Base-by-base conservation (phyloP, 2,329 filamentous ascomycete genomes). In the Aciculosporium take region DNA sequence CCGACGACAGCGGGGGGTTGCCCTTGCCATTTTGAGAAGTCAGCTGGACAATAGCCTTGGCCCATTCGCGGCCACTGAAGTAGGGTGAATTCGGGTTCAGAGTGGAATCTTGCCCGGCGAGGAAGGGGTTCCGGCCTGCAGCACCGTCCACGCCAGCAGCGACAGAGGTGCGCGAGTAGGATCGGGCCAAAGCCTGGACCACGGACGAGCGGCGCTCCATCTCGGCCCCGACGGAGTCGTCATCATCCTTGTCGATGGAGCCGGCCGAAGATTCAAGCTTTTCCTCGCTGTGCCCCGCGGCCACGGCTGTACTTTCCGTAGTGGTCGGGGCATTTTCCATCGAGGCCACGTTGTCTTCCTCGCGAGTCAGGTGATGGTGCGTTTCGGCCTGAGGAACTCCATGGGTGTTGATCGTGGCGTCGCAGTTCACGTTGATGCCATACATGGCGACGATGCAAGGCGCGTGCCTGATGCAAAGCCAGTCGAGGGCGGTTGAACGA, bases 51-150 rank as follows among this genome's bases (percentile, higher is more conserved):
- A 81, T 56, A 27, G 73, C 64, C 61, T 72, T 76, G 44, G 73
- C 72, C 79, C 79, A 82, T 33, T 67, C 64, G 37, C 67, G 66
- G 24, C 62, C 65, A 42, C 63, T 70, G 56, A 79, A 79, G 43
- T 71, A 66, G 20, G 60, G 55, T 4, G 69, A 74, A 39, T 54
- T 56, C 3, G 73, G 73, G 52, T 77, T 72, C 24, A 76, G 54
- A 1, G 65, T 60, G n/a, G 71, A 74, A 45, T 72, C 60, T 29
- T 65, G 57, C 9, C 53, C 62, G 28, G 61, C 61, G 35, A 63
- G 48, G 52, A 77, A 79, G 10, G 72, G 68, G 53, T 76, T 76
- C 20, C 42, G 41, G 41, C 51, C 50, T 3, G 36, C 4, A 18
- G 28, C 21, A 8, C 48, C 52, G 18, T 49, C 49, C 27, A 29